phyloP scores from a whole-genome alignment of 768 basidiomycete species.

The Amanita polypyramis region DNA sequence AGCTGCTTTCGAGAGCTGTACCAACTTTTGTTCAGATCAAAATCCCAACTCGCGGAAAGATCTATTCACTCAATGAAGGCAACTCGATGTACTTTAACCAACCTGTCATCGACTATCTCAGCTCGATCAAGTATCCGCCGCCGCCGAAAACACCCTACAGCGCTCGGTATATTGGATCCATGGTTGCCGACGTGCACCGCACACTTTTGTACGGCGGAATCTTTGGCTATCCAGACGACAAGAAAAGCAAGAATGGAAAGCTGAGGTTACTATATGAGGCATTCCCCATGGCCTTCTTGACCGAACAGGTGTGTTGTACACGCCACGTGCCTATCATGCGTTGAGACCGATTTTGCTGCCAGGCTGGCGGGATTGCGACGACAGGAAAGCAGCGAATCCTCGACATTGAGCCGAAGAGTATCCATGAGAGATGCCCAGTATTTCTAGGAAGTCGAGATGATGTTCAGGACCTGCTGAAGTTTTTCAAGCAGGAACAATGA shows the following conservation, averaged over 20 bases:
- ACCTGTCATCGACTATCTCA: conserved; percentile 73
- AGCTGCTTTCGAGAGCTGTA: not conserved
- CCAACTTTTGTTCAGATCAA: conserved; percentile 50
- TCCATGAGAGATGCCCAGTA: conserved; percentile 89
- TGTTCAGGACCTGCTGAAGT: conserved; percentile 82
- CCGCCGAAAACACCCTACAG: conserved; percentile 78
- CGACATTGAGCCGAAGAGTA: conserved; percentile 75
- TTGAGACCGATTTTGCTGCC: conserved; percentile 9
- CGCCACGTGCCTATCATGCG: conserved; percentile 12
- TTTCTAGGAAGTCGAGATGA: conserved; percentile 94
- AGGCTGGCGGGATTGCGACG: conserved; percentile 96
- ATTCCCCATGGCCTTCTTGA: conserved; percentile 95
- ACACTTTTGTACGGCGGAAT: conserved; percentile 97
- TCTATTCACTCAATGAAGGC: conserved; percentile 99
- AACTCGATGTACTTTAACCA: conserved; percentile 91
- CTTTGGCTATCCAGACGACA: conserved; percentile 96
- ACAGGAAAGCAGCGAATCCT: conserved; percentile 91
- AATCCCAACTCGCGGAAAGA: conserved; percentile 92
- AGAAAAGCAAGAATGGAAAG: conserved; percentile 95
- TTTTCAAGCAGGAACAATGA: conserved; percentile 55
- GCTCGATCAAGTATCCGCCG: conserved; percentile 85
- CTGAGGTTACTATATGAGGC: conserved; percentile 93
- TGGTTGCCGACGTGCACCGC: conserved; percentile 98
- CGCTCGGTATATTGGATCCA: conserved; percentile 91
- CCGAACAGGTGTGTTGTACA: conserved; percentile 60